Percentiles rank a stretch among this genome's conserved stretches.
Conservation (phyloP, 2,329 filamentous ascomycete species). For the Trichoderma oligosporum region DNA sequence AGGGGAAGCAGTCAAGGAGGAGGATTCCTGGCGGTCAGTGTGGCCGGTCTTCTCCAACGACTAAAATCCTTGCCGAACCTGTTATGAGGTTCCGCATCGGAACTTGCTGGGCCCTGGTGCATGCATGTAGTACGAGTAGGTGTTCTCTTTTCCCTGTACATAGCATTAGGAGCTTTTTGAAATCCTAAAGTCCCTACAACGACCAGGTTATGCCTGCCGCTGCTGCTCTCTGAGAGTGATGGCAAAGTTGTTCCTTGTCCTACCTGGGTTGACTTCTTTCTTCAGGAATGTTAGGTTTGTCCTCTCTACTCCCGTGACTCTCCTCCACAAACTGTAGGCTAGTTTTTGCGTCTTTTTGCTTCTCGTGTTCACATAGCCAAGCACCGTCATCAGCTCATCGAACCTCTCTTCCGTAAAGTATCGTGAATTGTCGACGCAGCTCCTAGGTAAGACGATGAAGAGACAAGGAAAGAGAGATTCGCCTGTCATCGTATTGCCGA, state of each 20-base stretch:
- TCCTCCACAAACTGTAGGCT: conserved; percentile 82
- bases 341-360: conserved; percentile 78
- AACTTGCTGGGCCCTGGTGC: conserved; percentile 27
- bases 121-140: too few relatives aligned
- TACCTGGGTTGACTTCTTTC: conserved; percentile 70
- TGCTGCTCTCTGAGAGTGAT: conserved; percentile 56
- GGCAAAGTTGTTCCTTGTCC: conserved; percentile 83
- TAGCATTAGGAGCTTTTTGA: not conserved
- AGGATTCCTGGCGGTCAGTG: conserved; percentile 13
- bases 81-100: conserved; percentile 2
- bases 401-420: conserved; percentile 75
- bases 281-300: conserved; percentile 47
- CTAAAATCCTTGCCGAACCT: not conserved
- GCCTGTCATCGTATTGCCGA: conserved; percentile 20
- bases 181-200: not conserved
- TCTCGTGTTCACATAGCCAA: conserved; percentile 66
- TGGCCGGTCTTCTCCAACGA: conserved; percentile 8
- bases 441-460: conserved; percentile 84
- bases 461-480: conserved; percentile 58
- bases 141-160: not conserved
- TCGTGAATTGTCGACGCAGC: conserved; percentile 84
- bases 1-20: not conserved
- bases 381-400: conserved; percentile 65
- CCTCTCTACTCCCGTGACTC: conserved; percentile 28
- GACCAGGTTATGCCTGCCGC: not conserved